Evolutionary conservation across 2,329 filamentous ascomycete genomes (phyloP), one percentile per base, ranked within the genome.

Genomic region (Neofusicoccum ribis): DNA sequence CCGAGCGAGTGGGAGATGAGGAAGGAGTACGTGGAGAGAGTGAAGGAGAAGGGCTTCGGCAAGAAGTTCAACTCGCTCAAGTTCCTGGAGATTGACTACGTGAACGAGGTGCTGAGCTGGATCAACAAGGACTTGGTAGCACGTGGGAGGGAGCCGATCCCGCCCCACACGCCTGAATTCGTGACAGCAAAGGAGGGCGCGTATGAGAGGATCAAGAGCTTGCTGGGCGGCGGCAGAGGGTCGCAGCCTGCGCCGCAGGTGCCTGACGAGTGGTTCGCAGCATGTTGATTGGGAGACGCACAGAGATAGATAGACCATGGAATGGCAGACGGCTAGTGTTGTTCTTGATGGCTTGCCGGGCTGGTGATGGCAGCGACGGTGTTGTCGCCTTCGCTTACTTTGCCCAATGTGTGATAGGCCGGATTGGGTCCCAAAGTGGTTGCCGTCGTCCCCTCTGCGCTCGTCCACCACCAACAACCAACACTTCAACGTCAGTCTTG

Each of bases 31-130:
- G 44, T 69, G 1, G 69, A 72, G 15, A 71, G 73, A 8, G 67
- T 83, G 4, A 61, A 67, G 39, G 66, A 58, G 3, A 82, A 80
- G 66, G 80, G 80, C 1, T 72, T 71, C 41, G 81, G 80, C 0
- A 78, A 82, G 58, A 69, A 68, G 0, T 82, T 84, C 62, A 82
- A 84, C 70, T 80, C 77, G 37, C 67, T 84, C 54, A 78, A 70
- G 49, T 75, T 76, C 6, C 69, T 71, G 15, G 77, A 82, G 66
- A 70, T 73, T 31, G 74, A 72, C 23, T 80, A 81, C 74, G 78
- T 80, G 20, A 63, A 76, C 54, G 76, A 79, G 52, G 67, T 82
- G 46, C 66, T 80, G 11, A 70, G 65, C 14, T 78, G 78, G 74
- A 73, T 79, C 6, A 81, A 82, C 67, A 36, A 39, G 5, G 71